A percentile compares a stretch with the other conserved stretches of the same genome.
Evolutionary conservation across 2,329 filamentous ascomycete genomes (phyloP).

Genomic region (Dactylellina drechsleri): DNA sequence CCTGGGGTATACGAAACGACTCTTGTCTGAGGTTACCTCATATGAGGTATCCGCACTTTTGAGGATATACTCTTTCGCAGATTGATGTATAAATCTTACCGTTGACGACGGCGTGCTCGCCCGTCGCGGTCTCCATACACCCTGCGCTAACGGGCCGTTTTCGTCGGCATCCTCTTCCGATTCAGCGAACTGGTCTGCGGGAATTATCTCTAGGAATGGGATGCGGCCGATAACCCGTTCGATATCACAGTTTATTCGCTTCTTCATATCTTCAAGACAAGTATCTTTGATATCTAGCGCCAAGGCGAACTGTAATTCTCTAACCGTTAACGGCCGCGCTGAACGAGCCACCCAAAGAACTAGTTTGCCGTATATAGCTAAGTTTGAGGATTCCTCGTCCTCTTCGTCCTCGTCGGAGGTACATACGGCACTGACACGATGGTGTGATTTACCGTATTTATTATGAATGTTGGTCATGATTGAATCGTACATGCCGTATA

Average conservation of each 20-base stretch:
- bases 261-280: slow-evolving; percentile 1
- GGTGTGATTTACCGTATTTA: slow-evolving; percentile 18
- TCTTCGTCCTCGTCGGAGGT: slow-evolving; percentile 16
- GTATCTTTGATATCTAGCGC: slow-evolving; percentile 26
- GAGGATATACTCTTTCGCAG: slow-evolving; percentile 32
- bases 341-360: slow-evolving; percentile 21
- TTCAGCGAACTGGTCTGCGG: not conserved
- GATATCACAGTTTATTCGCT: slow-evolving; percentile 8
- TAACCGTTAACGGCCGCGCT: slow-evolving; percentile 13
- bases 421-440: not conserved
- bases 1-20: slow-evolving; percentile 10
- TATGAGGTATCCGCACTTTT: slow-evolving; percentile 11
- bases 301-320: slow-evolving; percentile 30
- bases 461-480: slow-evolving; percentile 31
- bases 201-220: slow-evolving; percentile 23
- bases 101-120: slow-evolving; percentile 5
- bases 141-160: too few relatives aligned
- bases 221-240: slow-evolving; percentile 22
- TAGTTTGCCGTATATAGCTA: slow-evolving; percentile 11
- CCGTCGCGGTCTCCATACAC: not conserved
- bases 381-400: slow-evolving; percentile 14
- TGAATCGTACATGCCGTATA: slow-evolving; percentile 33
- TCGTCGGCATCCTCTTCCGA: not conserved
- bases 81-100: slow-evolving; percentile 37
- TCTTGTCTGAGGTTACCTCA: not conserved